Evolutionary conservation across 768 basidiomycete species (phyloP).

Genomic region (Podaxis sp.): DNA sequence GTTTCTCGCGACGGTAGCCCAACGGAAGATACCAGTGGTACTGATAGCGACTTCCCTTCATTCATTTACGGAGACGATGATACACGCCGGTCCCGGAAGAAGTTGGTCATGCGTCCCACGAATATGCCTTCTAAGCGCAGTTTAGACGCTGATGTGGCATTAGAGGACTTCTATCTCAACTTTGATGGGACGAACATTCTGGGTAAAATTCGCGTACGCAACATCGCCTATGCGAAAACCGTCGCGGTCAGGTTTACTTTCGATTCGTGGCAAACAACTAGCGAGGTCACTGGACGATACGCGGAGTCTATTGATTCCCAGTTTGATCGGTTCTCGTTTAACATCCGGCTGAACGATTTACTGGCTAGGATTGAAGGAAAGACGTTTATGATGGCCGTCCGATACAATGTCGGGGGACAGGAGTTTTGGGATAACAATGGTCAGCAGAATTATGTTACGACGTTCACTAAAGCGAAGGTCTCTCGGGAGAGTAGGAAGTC

Average conservation of each 20-base stretch:
- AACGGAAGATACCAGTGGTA: conserved; percentile 76
- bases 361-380: conserved; percentile 78
- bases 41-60: conserved; percentile 74
- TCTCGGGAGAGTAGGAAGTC: conserved; percentile 27
- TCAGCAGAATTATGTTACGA: conserved; percentile 75
- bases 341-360: conserved; percentile 76
- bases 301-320: conserved; percentile 44
- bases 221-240: conserved; percentile 86
- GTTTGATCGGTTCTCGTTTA: conserved; percentile 78
- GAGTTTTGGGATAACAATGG: conserved; percentile 95
- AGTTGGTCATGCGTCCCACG: conserved; percentile 58
- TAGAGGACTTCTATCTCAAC: conserved; percentile 57
- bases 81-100: conserved; percentile 29
- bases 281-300: conserved; percentile 84
- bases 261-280: conserved; percentile 95
- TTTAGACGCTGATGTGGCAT: conserved; percentile 42
- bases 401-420: conserved; percentile 65
- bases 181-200: conserved; percentile 53
- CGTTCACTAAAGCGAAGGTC: conserved; percentile 47
- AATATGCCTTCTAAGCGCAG: conserved; percentile 60
- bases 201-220: conserved; percentile 80
- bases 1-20: conserved; percentile 92
- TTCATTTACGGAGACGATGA: conserved; percentile 57
- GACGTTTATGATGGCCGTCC: conserved; percentile 75
- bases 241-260: conserved; percentile 90